These are phyloP conservation scores for Cryptococcus deneoformans DNA, from an alignment of 1,284 basidiomycete genomes.

Conservation along the genomic window DNA sequence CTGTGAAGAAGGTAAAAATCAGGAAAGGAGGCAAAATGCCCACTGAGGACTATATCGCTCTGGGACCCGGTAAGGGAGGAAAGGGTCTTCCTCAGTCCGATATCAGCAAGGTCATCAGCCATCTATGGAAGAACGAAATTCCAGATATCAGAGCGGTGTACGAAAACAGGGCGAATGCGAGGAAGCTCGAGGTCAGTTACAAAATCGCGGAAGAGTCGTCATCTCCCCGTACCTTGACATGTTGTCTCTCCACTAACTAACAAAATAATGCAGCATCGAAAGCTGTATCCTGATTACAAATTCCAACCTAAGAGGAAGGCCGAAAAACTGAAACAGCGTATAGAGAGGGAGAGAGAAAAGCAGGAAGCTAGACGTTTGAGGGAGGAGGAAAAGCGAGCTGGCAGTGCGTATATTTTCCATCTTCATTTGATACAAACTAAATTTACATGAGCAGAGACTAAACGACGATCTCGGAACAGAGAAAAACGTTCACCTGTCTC, in stretches of 20 bases:
- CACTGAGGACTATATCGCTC: too few relatives aligned
- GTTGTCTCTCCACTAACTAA: background rate
- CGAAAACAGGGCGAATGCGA: conserved; percentile 64
- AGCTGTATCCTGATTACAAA: conserved; percentile 66
- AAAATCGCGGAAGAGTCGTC: too few relatives aligned
- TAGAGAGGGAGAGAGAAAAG: conserved; percentile 44
- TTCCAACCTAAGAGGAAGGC: conserved; percentile 68
- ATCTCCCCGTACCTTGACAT: background rate
- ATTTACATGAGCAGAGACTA: conserved; percentile 6
- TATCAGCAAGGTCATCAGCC: conserved; percentile 67
- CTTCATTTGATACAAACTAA: background rate
- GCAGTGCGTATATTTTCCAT: conserved; percentile 9
- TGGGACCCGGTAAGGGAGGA: conserved; percentile 16
- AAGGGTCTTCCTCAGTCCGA: conserved; percentile 62
- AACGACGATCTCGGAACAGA: background rate
- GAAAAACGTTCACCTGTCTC: conserved; percentile 8
- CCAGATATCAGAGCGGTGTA: conserved; percentile 59
- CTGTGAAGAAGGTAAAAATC: too few relatives aligned
- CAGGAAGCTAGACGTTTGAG: conserved; percentile 28
- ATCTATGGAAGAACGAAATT: conserved; percentile 65
- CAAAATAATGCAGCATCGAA: conserved; percentile 53
- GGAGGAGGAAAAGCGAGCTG: conserved; percentile 10
- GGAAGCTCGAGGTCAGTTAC: conserved; percentile 58
- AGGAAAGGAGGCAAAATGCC: too few relatives aligned
- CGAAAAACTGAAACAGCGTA: conserved; percentile 57